Conservation (phyloP, 2,329 filamentous ascomycete species). For the Monosporascus sp. region DNA sequence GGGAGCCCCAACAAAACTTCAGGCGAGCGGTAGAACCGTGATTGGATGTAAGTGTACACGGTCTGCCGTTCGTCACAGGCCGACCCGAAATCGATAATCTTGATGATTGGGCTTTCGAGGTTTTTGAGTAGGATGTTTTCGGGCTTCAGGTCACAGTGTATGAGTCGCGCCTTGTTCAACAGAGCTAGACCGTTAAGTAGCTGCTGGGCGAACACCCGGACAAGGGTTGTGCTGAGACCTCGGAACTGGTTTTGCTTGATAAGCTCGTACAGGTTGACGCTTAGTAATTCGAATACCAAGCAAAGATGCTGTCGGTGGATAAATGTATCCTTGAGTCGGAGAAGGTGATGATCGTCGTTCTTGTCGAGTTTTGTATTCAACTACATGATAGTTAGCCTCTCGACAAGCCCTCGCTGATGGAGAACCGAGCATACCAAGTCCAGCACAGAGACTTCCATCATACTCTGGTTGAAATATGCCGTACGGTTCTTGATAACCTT, state of each 20-base stretch:
- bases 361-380: slow-evolving; percentile 98
- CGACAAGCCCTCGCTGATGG: background rate
- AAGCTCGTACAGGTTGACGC: slow-evolving; percentile 95
- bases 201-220: slow-evolving; percentile 96
- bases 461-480: slow-evolving; percentile 99
- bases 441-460: slow-evolving; percentile 99
- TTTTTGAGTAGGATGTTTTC: slow-evolving; percentile 98
- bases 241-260: slow-evolving; percentile 99
- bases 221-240: slow-evolving; percentile 90
- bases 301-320: slow-evolving; percentile 97
- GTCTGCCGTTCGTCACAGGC: slow-evolving; percentile 98
- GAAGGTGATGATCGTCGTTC: slow-evolving; percentile 94
- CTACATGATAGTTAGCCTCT: slow-evolving; percentile 40
- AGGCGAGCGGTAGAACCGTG: slow-evolving; percentile 93
- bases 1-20: slow-evolving; percentile 93
- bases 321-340: slow-evolving; percentile 94
- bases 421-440: slow-evolving; percentile 63
- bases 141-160: slow-evolving; percentile 96
- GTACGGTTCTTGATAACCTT: slow-evolving; percentile 99
- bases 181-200: slow-evolving; percentile 87
- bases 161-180: slow-evolving; percentile 91
- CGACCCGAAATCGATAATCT: slow-evolving; percentile 98
- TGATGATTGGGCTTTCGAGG: slow-evolving; percentile 97
- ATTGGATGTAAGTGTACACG: slow-evolving; percentile 99
- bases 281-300: slow-evolving; percentile 91